phyloP scores from a whole-genome alignment of 345 rosid species.

The Schrenkiella parvula region DNA sequence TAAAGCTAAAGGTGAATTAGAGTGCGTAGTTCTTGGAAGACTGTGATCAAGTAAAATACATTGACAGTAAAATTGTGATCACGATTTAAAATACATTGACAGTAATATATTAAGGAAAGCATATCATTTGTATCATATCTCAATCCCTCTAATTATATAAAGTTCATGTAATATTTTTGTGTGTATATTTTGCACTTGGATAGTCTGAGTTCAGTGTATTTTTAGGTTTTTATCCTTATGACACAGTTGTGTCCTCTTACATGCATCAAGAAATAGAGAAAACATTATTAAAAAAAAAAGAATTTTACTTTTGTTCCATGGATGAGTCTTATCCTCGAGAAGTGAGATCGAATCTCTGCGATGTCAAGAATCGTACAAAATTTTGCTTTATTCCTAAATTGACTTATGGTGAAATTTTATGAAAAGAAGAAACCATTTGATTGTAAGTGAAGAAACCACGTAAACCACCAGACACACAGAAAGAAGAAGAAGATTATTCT shows the following conservation, averaged over 20 bases:
- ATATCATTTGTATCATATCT: too few species aligned
- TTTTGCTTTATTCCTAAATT: slow-evolving; percentile 15
- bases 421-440: background rate
- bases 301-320: background rate
- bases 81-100: too few species aligned
- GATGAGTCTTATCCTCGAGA: slow-evolving; percentile 7
- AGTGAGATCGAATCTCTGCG: slow-evolving; percentile 10
- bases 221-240: background rate
- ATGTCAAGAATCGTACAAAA: slow-evolving; percentile 16
- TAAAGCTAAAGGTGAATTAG: too few species aligned
- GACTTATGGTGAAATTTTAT: background rate
- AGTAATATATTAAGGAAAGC: too few species aligned
- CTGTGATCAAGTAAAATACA: too few species aligned
- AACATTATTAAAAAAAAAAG: background rate
- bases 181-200: background rate
- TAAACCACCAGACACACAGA: background rate
- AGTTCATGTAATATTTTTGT: background rate
- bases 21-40: too few species aligned
- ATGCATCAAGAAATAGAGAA: background rate
- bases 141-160: too few species aligned
- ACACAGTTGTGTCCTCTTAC: slow-evolving; percentile 6
- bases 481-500: slow-evolving; percentile 8
- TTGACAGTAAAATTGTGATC: too few species aligned
- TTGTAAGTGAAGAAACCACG: slow-evolving; percentile 20
- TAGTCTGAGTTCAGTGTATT: background rate